Conservation (phyloP, 2,329 filamentous ascomycete species). For the Phaeosphaeria sp. region DNA sequence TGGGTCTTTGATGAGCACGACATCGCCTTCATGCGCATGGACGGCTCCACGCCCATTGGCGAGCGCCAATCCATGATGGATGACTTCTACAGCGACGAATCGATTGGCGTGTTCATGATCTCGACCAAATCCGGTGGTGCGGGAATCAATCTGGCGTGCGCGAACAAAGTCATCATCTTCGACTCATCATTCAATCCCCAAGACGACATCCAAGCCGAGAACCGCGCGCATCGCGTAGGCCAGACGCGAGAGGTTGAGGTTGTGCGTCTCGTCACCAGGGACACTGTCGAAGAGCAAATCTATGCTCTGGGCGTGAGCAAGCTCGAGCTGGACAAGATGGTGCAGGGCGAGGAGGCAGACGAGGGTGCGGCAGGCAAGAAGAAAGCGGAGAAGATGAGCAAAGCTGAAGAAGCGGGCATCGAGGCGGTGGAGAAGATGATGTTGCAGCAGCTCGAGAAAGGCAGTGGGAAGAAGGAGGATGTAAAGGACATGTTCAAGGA, state of each 20-base stretch:
- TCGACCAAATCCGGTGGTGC: constrained; percentile 95
- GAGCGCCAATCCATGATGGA: constrained; percentile 89
- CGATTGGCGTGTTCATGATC: constrained; percentile 89
- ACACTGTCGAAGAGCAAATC: constrained; percentile 92
- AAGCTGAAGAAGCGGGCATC: constrained; percentile 41
- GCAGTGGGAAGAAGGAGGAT: constrained; percentile 31
- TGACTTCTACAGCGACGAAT: constrained; percentile 75
- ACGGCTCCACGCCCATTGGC: constrained; percentile 81
- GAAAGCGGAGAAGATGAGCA: constrained; percentile 41
- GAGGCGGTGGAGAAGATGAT: constrained; percentile 51
- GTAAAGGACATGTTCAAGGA: constrained; percentile 51
- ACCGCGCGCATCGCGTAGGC: constrained; percentile 92
- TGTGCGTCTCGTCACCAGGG: constrained; percentile 78
- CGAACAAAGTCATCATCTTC: constrained; percentile 98
- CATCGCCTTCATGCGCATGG: constrained; percentile 83
- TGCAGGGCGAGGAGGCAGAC: constrained; percentile 66
- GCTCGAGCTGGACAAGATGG: constrained; percentile 81
- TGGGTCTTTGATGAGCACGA: constrained; percentile 76
- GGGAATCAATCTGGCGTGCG: constrained; percentile 92
- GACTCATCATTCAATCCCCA: constrained; percentile 98
- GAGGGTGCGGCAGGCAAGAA: constrained; percentile 25
- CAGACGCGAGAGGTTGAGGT: constrained; percentile 92
- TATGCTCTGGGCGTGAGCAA: constrained; percentile 91
- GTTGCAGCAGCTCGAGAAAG: constrained; percentile 37
- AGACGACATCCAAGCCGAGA: constrained; percentile 97